These are phyloP conservation scores for Magnusiomyces ingens DNA, from an alignment of 1,139 yeast genomes.

Conservation along the genomic window DNA sequence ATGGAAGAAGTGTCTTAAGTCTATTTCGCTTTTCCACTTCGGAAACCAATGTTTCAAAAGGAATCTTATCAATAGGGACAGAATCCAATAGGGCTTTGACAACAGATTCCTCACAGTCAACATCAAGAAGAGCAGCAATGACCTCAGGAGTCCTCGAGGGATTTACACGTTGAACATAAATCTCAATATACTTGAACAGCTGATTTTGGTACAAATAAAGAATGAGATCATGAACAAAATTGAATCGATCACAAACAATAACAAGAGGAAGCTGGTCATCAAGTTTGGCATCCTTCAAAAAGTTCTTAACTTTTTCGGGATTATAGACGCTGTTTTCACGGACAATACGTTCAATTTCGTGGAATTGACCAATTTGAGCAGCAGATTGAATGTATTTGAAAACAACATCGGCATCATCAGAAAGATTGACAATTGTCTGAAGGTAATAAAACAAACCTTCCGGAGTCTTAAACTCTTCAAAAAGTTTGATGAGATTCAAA, in stretches of 20 bases:
- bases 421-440: conserved; percentile 85
- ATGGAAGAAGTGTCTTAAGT: conserved; percentile 83
- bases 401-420: conserved; percentile 92
- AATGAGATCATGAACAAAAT: conserved; percentile 88
- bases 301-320: conserved; percentile 96
- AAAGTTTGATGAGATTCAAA: conserved; percentile 71
- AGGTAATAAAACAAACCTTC: conserved; percentile 94
- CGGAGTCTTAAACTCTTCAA: conserved; percentile 84
- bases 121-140: conserved; percentile 90
- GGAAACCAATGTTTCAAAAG: conserved; percentile 77
- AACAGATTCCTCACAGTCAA: conserved; percentile 89
- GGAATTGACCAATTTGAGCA: conserved; percentile 78
- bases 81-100: conserved; percentile 76
- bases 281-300: conserved; percentile 85
- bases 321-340: conserved; percentile 91
- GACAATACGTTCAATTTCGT: conserved; percentile 92
- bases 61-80: conserved; percentile 83
- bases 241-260: conserved; percentile 89
- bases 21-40: conserved; percentile 97
- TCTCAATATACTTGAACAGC: conserved; percentile 92
- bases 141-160: conserved; percentile 95
- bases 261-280: conserved; percentile 96
- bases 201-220: conserved; percentile 91
- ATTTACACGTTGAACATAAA: conserved; percentile 94
- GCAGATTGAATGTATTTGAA: conserved; percentile 95